phyloP scores from a whole-genome alignment of 495 filamentous ascomycete species.

The Penicillium odoratum region DNA sequence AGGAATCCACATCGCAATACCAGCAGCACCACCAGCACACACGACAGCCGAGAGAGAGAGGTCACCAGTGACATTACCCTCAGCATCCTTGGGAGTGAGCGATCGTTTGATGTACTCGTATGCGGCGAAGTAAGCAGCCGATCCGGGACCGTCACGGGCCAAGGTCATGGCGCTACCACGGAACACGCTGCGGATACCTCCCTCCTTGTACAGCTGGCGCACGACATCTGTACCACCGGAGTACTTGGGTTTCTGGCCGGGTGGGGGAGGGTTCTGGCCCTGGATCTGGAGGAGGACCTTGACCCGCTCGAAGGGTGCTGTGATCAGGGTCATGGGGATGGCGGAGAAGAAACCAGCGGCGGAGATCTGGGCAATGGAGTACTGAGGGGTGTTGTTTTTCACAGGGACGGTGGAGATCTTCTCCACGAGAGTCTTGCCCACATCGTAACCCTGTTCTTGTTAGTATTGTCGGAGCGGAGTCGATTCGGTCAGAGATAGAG shows the following conservation, averaged over 20 bases:
- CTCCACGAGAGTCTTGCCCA: constrained; percentile 85
- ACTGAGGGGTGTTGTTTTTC: constrained; percentile 59
- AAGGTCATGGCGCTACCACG: constrained; percentile 88
- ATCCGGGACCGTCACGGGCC: constrained; percentile 89
- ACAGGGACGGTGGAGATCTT: constrained; percentile 60
- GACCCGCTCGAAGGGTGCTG: constrained; percentile 96
- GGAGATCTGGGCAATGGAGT: constrained; percentile 84
- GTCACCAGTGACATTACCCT: constrained; percentile 66
- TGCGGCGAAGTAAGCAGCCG: constrained; percentile 92
- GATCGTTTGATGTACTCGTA: constrained; percentile 92
- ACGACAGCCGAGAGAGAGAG: constrained; percentile 82
- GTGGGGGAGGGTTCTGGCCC: constrained; percentile 79
- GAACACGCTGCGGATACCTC: constrained; percentile 87
- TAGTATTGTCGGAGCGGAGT: constrained; percentile 10
- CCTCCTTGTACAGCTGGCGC: constrained; percentile 87
- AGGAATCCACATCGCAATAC: constrained; percentile 98
- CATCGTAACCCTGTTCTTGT: constrained; percentile 73
- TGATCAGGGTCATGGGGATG: constrained; percentile 96
- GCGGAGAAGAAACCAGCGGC: constrained; percentile 96
- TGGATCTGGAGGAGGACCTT: constrained; percentile 98
- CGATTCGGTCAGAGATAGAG: background rate
- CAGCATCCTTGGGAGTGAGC: constrained; percentile 81
- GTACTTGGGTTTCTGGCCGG: constrained; percentile 93
- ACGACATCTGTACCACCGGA: constrained; percentile 89
- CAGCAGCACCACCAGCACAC: constrained; percentile 82